phyloP scores from a whole-genome alignment of 305 asterid genomes.

The Fraxinus baroniana region DNA sequence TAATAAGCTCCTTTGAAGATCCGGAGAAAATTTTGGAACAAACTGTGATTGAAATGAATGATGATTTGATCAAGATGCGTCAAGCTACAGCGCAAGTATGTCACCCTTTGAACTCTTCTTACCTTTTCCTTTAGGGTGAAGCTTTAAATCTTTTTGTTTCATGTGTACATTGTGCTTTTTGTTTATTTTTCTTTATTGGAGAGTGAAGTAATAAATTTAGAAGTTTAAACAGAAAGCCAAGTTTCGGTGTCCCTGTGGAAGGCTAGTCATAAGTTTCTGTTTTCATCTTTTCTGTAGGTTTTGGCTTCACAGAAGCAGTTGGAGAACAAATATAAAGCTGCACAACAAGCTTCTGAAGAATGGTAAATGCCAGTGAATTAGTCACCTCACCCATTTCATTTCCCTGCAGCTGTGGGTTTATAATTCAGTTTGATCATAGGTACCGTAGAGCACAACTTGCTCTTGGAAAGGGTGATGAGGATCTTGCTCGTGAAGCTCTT shows the following conservation, averaged over 20 bases:
- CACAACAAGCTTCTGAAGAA: conserved; percentile 90
- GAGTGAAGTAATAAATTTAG: background rate
- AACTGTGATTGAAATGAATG: conserved; percentile 85
- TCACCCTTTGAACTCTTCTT: conserved; percentile 14
- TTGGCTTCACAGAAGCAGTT: conserved; percentile 95
- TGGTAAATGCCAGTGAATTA: conserved; percentile 50
- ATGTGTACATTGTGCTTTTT: conserved; percentile 5
- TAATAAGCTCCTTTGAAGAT: conserved; percentile 85
- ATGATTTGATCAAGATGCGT: conserved; percentile 86
- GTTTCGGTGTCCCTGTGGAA: background rate
- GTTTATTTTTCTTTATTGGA: background rate
- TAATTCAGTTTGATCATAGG: conserved; percentile 49
- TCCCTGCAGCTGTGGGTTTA: conserved; percentile 24
- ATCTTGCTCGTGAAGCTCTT: conserved; percentile 99
- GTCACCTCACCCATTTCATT: conserved; percentile 18
- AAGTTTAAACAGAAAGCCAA: conserved; percentile 5
- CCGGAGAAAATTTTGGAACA: conserved; percentile 98
- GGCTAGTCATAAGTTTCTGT: conserved; percentile 12
- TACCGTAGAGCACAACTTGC: conserved; percentile 94
- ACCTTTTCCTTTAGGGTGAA: background rate
- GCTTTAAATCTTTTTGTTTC: background rate
- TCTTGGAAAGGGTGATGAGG: conserved; percentile 90
- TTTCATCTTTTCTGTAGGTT: conserved; percentile 51
- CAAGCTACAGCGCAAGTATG: conserved; percentile 98
- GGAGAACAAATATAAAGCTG: conserved; percentile 83